Base-by-base conservation (phyloP, 768 basidiomycete genomes). In the Boletus rufocinnamomeus region DNA sequence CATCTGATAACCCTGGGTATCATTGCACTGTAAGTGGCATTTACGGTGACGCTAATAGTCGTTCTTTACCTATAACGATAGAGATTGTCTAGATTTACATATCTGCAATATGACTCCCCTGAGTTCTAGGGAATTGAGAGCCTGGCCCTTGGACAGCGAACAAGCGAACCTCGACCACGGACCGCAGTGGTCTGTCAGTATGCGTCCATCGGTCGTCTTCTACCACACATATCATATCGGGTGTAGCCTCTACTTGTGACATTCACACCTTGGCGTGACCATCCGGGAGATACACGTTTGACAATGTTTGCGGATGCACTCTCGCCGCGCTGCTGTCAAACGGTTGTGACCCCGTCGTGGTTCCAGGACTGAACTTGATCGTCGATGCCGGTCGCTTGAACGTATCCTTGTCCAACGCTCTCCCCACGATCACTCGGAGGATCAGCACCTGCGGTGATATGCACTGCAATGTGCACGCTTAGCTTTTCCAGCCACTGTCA, bases 31-130 rank as follows among this genome's bases (percentile, higher is more conserved):
- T n/a, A 35, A 75, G 74, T 28, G 78, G 7, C 23, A 40, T 82
- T 2, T 74, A 68, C 17, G 80, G 79, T 0, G 72, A 74, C 0
- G 75, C 79, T 0, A 72, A 69, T 7, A 76, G 35, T 53, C 14
- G 1, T 6, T 25, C 16, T 35, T 21, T 16, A n/a, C n/a, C n/a
- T 23, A 23, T 8, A 10, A 35, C 9, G 13, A 23, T 10, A n/a
- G n/a, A 23, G 9, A 21, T 10, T 23, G 2, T 21, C 1, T 23
- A 4, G 21, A 35, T 21, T 48, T 46, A 30, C 47, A 48, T 30
- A 21, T 34, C 9, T n/a, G 13, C 27, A 28, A 28, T 3, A 7
- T 27, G 11, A 8, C 13, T 45, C 25, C 27, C 23, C 23, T 6
- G 23, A 6, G 9, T 23, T 23, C 7, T 7, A 13, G 10, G 13